These are phyloP conservation scores for Penicillium antarcticum DNA, from an alignment of 495 filamentous ascomycete genomes.

Conservation along the genomic window DNA sequence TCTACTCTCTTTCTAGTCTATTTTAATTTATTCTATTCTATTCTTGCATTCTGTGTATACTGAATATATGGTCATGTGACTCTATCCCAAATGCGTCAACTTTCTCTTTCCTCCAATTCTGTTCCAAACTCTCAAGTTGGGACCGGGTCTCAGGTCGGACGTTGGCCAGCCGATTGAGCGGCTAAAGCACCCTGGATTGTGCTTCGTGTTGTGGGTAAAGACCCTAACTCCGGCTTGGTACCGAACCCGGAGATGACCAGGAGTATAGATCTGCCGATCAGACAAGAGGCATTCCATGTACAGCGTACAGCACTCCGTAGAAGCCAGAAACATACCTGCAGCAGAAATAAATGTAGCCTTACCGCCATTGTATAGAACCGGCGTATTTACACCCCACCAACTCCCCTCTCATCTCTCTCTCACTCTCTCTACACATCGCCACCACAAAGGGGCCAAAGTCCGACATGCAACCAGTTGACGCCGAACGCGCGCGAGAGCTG, in stretches of 20 bases:
- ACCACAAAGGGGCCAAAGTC: background rate
- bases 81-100: background rate
- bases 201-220: background rate
- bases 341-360: background rate
- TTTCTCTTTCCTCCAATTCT: too few species aligned
- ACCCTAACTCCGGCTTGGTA: slow-evolving; percentile 5
- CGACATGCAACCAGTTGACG: slow-evolving; percentile 40
- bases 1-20: slow-evolving; percentile 1
- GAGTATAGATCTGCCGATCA: background rate
- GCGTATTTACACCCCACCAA: background rate
- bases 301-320: too few species aligned
- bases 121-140: too few species aligned
- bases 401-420: background rate
- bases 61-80: slow-evolving; percentile 8
- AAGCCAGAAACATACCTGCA: background rate
- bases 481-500: slow-evolving; percentile 44
- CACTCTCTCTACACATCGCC: background rate
- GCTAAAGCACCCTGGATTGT: too few species aligned
- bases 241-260: slow-evolving; percentile 1
- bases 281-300: too few species aligned
- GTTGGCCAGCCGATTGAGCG: too few species aligned
- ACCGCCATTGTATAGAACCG: background rate
- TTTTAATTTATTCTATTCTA: background rate
- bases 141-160: too few species aligned
- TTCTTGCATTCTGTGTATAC: background rate